Conservation (phyloP, 495 filamentous ascomycete genomes). For the Penicillium crystallinum region DNA sequence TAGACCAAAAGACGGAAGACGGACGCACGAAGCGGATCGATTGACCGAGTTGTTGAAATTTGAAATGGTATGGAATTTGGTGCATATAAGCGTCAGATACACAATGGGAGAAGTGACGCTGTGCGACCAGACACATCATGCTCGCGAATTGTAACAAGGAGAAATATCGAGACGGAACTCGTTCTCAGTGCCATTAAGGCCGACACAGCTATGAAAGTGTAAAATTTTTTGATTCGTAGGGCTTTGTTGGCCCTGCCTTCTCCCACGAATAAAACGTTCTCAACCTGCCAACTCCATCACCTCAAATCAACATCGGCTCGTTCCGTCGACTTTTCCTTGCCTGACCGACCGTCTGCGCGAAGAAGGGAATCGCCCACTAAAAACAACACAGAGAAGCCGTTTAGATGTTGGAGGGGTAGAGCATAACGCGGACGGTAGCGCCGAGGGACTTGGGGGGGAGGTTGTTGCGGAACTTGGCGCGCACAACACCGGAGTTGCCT, state of each 20-base stretch:
- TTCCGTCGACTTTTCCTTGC: constrained; percentile 41
- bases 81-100: constrained; percentile 39
- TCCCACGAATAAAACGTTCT: constrained; percentile 43
- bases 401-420: constrained; percentile 77
- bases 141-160: constrained; percentile 22
- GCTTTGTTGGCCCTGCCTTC: constrained; percentile 42
- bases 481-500: constrained; percentile 96
- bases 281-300: constrained; percentile 45
- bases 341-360: constrained; percentile 41
- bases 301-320: constrained; percentile 38
- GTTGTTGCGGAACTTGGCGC: constrained; percentile 91
- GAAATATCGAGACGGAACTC: constrained; percentile 21
- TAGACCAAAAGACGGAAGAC: constrained; percentile 14
- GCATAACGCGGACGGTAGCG: constrained; percentile 94
- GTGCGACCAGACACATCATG: constrained; percentile 30
- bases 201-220: constrained; percentile 22
- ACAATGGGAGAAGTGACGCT: constrained; percentile 28
- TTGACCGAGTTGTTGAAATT: constrained; percentile 27
- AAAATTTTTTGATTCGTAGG: constrained; percentile 43
- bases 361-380: constrained; percentile 39
- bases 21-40: constrained; percentile 8
- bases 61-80: constrained; percentile 38
- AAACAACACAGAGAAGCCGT: constrained; percentile 34
- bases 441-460: constrained; percentile 95
- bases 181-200: constrained; percentile 5